phyloP scores from a whole-genome alignment of 1,284 basidiomycete species.

The Anthracocystis walkeri region DNA sequence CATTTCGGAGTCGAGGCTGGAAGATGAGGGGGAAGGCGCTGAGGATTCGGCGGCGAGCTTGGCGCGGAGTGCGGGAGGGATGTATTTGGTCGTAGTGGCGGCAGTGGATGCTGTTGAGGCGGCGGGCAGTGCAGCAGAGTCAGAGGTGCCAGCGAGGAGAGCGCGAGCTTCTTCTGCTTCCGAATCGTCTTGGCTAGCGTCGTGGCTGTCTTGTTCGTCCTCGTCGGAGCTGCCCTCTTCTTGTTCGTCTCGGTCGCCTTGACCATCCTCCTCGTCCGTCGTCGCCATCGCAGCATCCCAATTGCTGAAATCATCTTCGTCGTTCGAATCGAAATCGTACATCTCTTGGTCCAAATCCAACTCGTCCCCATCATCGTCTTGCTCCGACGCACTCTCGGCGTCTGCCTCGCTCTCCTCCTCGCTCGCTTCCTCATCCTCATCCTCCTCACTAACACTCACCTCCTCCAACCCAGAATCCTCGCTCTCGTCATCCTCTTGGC shows the following conservation, averaged over 20 bases:
- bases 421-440: constrained; percentile 3
- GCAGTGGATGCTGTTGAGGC: constrained; percentile 8
- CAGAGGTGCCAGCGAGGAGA: constrained; percentile 17
- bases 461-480: constrained; percentile 28
- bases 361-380: constrained; percentile 1
- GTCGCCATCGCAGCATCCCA: constrained; percentile 57
- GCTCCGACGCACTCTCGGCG: background rate
- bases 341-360: constrained; percentile 24
- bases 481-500: constrained; percentile 11
- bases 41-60: constrained; percentile 64
- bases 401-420: constrained; percentile 15
- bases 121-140: background rate
- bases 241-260: constrained; percentile 18
- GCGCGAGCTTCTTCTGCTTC: constrained; percentile 42
- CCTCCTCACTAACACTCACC: constrained; percentile 13
- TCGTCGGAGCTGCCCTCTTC: background rate
- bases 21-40: background rate
- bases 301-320: constrained; percentile 49
- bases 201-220: constrained; percentile 9
- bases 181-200: constrained; percentile 22
- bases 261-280: constrained; percentile 39
- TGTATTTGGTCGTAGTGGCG: constrained; percentile 70
- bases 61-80: constrained; percentile 73
- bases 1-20: constrained; percentile 51
- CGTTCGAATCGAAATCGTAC: constrained; percentile 49